These are phyloP conservation scores for Cydonia oblonga DNA, from an alignment of 331 rosid genomes.

Conservation along the genomic window DNA sequence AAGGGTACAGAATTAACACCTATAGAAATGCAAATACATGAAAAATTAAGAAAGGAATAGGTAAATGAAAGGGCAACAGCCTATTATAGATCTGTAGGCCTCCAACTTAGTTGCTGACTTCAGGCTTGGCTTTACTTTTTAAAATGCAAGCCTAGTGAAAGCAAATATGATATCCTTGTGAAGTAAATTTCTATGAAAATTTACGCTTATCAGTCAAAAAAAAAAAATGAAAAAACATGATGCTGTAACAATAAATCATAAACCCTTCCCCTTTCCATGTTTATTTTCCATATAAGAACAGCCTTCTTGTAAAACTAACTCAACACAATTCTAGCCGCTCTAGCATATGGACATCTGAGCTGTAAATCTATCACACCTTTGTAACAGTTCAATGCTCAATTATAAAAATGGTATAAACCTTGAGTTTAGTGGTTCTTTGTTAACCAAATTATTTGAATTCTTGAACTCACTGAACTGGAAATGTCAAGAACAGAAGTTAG, in stretches of 20 bases:
- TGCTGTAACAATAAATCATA: not conserved
- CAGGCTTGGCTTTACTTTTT: not conserved
- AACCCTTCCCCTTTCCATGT: not conserved
- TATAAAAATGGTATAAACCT: too few species aligned
- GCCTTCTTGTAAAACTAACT: not conserved
- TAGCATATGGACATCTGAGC: not conserved
- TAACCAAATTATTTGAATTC: not conserved
- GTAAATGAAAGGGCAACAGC: not conserved
- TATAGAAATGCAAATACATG: not conserved
- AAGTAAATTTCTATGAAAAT: too few species aligned
- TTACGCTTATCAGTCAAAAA: too few species aligned
- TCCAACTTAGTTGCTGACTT: not conserved
- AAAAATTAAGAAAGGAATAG: not conserved
- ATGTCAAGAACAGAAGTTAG: not conserved
- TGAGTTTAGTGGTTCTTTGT: not conserved
- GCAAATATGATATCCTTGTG: not conserved
- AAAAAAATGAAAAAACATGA: too few species aligned
- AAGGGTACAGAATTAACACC: constrained; percentile 3
- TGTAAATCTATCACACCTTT: not conserved
- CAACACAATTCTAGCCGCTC: not conserved
- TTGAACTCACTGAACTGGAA: not conserved
- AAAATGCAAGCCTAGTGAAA: not conserved
- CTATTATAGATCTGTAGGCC: not conserved
- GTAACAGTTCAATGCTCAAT: not conserved
- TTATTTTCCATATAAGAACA: not conserved